These are phyloP conservation scores for Pseudevernia furfuracea DNA, from an alignment of 495 filamentous ascomycete genomes.

Conservation along the genomic window DNA sequence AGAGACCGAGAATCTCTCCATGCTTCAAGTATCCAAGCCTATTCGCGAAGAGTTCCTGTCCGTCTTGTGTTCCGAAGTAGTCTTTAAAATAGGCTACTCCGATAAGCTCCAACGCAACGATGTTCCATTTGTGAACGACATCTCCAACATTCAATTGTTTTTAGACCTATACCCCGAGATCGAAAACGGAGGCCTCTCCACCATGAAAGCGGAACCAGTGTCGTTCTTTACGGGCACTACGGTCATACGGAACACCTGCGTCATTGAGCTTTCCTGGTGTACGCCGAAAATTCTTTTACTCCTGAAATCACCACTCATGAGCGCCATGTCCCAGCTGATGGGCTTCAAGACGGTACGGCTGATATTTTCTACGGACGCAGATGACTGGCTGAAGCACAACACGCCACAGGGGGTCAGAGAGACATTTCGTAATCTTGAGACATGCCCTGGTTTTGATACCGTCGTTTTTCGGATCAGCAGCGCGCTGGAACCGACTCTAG, in stretches of 20 bases:
- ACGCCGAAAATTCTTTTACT: background rate
- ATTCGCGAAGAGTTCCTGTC: background rate
- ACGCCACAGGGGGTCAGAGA: background rate
- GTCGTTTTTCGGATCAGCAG: background rate
- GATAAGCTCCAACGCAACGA: too few species aligned
- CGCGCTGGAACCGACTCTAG: background rate
- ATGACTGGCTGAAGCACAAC: background rate
- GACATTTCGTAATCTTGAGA: background rate
- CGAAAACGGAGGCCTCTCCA: background rate
- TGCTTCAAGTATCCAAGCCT: background rate
- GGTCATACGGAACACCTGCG: background rate
- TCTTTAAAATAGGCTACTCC: background rate
- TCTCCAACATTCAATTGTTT: too few species aligned
- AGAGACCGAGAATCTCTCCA: background rate
- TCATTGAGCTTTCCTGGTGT: background rate
- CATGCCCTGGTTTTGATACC: background rate
- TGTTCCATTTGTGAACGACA: too few species aligned
- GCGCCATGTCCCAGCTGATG: background rate
- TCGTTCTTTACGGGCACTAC: background rate
- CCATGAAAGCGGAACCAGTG: background rate
- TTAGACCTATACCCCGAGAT: too few species aligned
- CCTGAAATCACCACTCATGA: background rate
- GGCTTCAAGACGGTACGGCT: background rate
- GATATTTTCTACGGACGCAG: background rate
- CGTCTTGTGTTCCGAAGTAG: background rate